Conservation (phyloP, 306 rosid genomes). For the Corylus avellana region DNA sequence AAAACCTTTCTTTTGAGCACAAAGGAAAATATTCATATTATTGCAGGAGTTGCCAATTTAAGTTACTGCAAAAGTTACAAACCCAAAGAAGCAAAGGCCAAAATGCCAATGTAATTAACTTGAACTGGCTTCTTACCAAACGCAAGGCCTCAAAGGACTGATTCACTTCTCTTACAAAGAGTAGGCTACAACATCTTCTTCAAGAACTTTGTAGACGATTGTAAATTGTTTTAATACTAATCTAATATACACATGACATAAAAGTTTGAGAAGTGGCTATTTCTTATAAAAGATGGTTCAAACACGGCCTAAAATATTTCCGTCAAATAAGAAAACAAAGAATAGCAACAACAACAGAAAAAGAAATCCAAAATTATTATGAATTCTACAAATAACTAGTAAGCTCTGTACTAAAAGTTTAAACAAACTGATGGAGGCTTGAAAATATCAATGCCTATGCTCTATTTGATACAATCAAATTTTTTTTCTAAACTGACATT, state of each 20-base stretch:
- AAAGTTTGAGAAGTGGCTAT: background rate
- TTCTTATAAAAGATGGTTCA: background rate
- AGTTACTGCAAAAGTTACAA: background rate
- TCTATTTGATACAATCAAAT: no score
- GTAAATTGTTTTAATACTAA: background rate
- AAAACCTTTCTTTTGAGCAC: background rate
- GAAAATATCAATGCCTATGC: no score
- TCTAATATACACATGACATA: background rate
- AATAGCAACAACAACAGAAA: background rate
- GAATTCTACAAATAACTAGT: background rate
- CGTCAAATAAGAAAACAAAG: background rate
- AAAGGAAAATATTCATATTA: background rate
- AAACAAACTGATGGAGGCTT: no score
- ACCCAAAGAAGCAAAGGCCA: background rate
- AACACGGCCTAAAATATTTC: background rate
- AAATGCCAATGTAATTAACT: background rate
- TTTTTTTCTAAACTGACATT: no score
- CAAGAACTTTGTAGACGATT: background rate
- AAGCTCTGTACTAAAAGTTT: background rate
- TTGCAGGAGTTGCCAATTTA: background rate
- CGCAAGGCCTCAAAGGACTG: background rate
- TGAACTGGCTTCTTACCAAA: background rate
- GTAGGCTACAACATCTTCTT: background rate
- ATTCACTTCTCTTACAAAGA: background rate
- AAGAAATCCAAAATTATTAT: background rate